phyloP scores from a whole-genome alignment of 305 asterid species.

The Fraxinus floribunda region DNA sequence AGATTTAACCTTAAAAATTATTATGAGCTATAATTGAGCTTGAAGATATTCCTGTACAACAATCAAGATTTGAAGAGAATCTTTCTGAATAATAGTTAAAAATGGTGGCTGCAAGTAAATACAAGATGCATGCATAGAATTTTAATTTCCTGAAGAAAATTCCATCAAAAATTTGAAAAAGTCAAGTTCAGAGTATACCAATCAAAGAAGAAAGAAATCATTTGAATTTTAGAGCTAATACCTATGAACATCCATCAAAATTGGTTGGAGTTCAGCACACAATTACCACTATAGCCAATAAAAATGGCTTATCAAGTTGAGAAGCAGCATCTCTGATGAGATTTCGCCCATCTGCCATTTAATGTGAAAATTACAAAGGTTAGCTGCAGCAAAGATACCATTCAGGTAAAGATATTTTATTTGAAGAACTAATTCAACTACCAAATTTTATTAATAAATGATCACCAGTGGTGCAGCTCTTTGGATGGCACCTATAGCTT shows the following conservation, averaged over 20 bases:
- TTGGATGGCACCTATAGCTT: conserved; percentile 61
- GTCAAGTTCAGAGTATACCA: conserved; percentile 32
- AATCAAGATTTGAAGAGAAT: neutral
- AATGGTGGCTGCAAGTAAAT: conserved; percentile 10
- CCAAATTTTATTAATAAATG: conserved; percentile 60
- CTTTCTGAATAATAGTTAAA: conserved; percentile 10
- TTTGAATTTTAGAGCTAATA: conserved; percentile 63
- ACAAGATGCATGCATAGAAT: neutral
- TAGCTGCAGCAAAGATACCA: conserved; percentile 29
- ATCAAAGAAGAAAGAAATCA: conserved; percentile 45
- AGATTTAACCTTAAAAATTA: too few species aligned
- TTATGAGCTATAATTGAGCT: too few species aligned
- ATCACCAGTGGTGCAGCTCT: conserved; percentile 95
- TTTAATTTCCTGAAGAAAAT: conserved; percentile 1
- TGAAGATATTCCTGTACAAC: neutral
- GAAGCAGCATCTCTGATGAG: conserved; percentile 95
- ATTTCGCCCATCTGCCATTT: conserved; percentile 93
- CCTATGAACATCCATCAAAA: conserved; percentile 54
- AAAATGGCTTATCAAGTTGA: conserved; percentile 92
- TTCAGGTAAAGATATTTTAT: conserved; percentile 26
- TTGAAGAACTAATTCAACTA: conserved; percentile 38
- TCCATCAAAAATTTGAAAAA: conserved; percentile 18
- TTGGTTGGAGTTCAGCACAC: conserved; percentile 99
- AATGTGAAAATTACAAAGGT: conserved; percentile 30
- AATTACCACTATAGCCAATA: conserved; percentile 99